phyloP scores from a whole-genome alignment of 164 flowering plant genomes.

The Sedum album region DNA sequence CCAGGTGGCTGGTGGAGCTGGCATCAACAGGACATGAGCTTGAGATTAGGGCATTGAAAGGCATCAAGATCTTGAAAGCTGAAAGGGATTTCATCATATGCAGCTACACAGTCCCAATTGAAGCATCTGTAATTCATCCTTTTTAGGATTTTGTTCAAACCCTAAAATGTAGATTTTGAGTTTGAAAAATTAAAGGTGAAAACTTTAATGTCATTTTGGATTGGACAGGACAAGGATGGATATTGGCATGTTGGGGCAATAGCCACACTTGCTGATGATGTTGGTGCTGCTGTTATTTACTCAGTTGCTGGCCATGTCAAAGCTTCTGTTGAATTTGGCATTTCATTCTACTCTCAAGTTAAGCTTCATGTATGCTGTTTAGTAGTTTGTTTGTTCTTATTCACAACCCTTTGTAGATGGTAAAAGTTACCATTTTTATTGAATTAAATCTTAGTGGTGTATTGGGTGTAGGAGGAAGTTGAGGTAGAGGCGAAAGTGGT shows the following conservation, averaged over 20 bases:
- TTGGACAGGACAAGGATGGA: constrained; percentile 16
- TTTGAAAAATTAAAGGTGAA: not conserved
- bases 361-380: constrained; percentile 19
- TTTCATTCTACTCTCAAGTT: constrained; percentile 26
- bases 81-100: not conserved
- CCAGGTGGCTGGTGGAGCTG: not conserved
- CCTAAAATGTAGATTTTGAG: not conserved
- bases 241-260: constrained; percentile 41
- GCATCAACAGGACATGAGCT: not conserved
- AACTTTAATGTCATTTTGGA: not conserved
- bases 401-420: not conserved
- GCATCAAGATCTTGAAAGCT: constrained; percentile 1
- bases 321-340: constrained; percentile 18
- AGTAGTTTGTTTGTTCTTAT: not conserved
- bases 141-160: not conserved
- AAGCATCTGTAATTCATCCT: not conserved
- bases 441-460: not conserved
- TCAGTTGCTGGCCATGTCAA: constrained; percentile 12
- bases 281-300: constrained; percentile 20
- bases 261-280: constrained; percentile 26
- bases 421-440: not conserved
- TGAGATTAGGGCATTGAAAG: not conserved
- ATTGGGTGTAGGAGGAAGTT: not conserved
- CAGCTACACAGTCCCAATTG: constrained; percentile 4
- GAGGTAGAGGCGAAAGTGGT: constrained; percentile 3